A percentile compares a stretch with the other conserved stretches of the same genome.
phyloP scores from a whole-genome alignment of 2,329 filamentous ascomycete species.

The Penicillium verrucosum region DNA sequence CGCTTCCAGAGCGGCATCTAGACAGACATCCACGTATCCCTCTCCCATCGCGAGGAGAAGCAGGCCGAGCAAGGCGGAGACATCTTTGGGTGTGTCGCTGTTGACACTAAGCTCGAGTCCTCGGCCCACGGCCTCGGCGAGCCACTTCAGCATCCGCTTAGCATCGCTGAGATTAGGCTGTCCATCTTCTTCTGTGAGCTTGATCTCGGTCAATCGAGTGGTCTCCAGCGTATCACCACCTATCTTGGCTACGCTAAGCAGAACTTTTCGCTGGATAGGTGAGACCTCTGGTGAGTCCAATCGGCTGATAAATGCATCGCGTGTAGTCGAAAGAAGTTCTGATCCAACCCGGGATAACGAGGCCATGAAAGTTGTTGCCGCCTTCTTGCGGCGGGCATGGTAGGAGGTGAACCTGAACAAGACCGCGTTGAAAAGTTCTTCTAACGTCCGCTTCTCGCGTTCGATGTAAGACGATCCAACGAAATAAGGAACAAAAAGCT shows the following conservation, averaged over 20 bases:
- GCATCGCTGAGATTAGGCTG: conserved; percentile 76
- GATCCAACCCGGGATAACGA: conserved; percentile 86
- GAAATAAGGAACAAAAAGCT: conserved; percentile 65
- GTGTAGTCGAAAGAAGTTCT: conserved; percentile 80
- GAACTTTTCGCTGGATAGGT: conserved; percentile 81
- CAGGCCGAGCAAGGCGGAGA: conserved; percentile 77
- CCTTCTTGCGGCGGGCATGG: conserved; percentile 75
- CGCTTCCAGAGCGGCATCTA: conserved; percentile 69
- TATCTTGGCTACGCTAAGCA: conserved; percentile 82
- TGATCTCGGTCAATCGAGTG: conserved; percentile 74
- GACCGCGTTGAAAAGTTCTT: conserved; percentile 83
- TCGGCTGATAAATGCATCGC: conserved; percentile 85
- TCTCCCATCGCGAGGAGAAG: conserved; percentile 85
- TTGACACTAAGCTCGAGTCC: conserved; percentile 85
- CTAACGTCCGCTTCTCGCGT: conserved; percentile 63
- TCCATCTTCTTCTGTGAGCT: conserved; percentile 87
- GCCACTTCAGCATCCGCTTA: conserved; percentile 98
- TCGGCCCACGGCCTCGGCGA: conserved; percentile 89
- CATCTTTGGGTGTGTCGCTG: conserved; percentile 89
- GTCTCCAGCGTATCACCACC: conserved; percentile 64
- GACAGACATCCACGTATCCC: conserved; percentile 65
- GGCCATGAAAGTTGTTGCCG: conserved; percentile 86
- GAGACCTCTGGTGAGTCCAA: conserved; percentile 87
- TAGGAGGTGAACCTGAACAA: conserved; percentile 97
- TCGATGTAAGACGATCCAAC: conserved; percentile 64